phyloP scores from a whole-genome alignment of 805 yeast species.

The Ogataea henricii region DNA sequence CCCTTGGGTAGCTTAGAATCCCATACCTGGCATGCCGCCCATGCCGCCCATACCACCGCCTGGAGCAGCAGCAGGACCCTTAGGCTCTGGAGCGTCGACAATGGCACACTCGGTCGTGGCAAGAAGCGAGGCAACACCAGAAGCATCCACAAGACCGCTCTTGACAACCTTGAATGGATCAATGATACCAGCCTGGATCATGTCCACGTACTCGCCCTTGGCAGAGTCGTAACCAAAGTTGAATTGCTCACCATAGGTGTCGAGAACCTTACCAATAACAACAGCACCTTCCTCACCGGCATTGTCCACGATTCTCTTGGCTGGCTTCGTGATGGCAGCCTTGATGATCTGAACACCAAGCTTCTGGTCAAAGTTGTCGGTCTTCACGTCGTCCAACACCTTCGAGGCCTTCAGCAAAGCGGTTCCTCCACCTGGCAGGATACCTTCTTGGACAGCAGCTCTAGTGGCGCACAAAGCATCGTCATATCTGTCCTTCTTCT shows the following conservation, averaged over 20 bases:
- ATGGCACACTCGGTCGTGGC: slow-evolving; percentile 99
- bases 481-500: slow-evolving; percentile 98
- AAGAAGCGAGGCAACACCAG: slow-evolving; percentile 95
- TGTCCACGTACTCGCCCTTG: slow-evolving; percentile 90
- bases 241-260: slow-evolving; percentile 66
- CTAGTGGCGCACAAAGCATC: slow-evolving; percentile 98
- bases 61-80: slow-evolving; percentile 53
- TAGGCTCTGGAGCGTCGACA: slow-evolving; percentile 90
- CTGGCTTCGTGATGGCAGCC: slow-evolving; percentile 93
- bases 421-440: slow-evolving; percentile 99
- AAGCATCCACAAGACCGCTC: slow-evolving; percentile 92
- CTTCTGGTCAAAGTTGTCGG: slow-evolving; percentile 92
- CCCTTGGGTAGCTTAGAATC: slow-evolving; percentile 26
- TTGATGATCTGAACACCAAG: slow-evolving; percentile 93
- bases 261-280: slow-evolving; percentile 84
- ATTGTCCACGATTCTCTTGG: slow-evolving; percentile 90
- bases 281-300: slow-evolving; percentile 99
- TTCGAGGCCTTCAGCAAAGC: slow-evolving; percentile 92
- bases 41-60: slow-evolving; percentile 70
- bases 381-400: slow-evolving; percentile 66
- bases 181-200: slow-evolving; percentile 95
- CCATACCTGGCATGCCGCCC: slow-evolving; percentile 43
- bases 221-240: slow-evolving; percentile 90
- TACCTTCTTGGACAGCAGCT: slow-evolving; percentile 98
- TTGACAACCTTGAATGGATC: slow-evolving; percentile 98